These are phyloP conservation scores for Paramecium sonneborni DNA, from an alignment of 73 alveolate species.

Conservation along the genomic window DNA sequence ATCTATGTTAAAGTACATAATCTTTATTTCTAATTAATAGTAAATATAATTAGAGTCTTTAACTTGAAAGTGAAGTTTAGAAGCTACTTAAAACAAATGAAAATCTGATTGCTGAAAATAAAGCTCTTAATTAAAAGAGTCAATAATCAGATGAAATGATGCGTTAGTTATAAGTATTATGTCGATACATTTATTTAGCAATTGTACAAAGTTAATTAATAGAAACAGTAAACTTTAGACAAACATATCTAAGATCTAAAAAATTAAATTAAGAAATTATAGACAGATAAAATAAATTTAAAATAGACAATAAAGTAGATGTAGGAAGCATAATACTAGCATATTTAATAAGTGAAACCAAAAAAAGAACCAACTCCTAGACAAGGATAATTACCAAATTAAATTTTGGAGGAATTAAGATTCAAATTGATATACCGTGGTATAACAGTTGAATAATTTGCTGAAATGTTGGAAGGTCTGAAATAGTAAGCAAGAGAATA, in stretches of 20 bases:
- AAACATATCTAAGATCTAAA: neutral
- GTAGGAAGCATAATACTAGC: neutral
- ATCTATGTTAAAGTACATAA: neutral
- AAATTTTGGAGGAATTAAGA: neutral
- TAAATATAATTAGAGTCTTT: neutral
- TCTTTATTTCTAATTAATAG: neutral
- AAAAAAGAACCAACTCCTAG: slow-evolving; percentile 3
- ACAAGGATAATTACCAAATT: neutral
- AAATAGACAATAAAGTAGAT: slow-evolving; percentile 4
- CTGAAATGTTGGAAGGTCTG: slow-evolving; percentile 10
- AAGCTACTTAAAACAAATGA: slow-evolving; percentile 34
- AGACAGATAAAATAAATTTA: neutral
- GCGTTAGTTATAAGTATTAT: slow-evolving; percentile 16
- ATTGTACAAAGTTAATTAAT: neutral
- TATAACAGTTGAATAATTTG: neutral
- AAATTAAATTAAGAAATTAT: neutral
- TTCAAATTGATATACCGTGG: neutral
- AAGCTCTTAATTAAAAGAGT: neutral
- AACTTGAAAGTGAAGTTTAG: slow-evolving; percentile 22
- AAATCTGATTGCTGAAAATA: slow-evolving; percentile 17
- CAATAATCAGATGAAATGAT: slow-evolving; percentile 6
- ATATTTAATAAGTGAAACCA: neutral
- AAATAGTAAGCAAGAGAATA: slow-evolving; percentile 15
- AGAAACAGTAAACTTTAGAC: neutral
- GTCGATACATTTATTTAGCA: slow-evolving; percentile 4